A percentile compares a stretch with the other conserved stretches of the same genome.
Conservation (phyloP, 805 yeast species). For the Limtongozyma cylindracea region DNA sequence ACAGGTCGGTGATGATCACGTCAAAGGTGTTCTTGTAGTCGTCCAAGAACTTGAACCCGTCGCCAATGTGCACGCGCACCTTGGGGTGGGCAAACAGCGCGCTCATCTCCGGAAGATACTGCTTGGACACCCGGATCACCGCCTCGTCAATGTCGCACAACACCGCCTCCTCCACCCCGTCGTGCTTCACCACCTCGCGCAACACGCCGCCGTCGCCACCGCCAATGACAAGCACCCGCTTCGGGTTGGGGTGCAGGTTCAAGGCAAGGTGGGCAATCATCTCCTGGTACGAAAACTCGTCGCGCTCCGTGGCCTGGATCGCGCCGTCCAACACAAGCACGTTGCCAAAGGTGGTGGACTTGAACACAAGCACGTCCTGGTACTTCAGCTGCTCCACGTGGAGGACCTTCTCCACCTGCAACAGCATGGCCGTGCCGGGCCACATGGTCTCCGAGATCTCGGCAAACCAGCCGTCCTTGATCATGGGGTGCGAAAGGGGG, state of each 20-base stretch:
- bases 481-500: constrained; percentile 33
- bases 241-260: constrained; percentile 86
- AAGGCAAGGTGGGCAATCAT: constrained; percentile 90
- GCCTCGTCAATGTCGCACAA: constrained; percentile 91
- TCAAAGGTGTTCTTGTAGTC: constrained; percentile 71
- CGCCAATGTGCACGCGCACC: constrained; percentile 78
- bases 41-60: constrained; percentile 88
- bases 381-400: constrained; percentile 70
- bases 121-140: constrained; percentile 67
- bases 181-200: constrained; percentile 84
- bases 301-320: constrained; percentile 92
- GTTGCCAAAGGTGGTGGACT: constrained; percentile 84
- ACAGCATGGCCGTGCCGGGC: constrained; percentile 97
- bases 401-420: constrained; percentile 67
- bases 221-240: constrained; percentile 82
- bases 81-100: constrained; percentile 69
- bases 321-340: constrained; percentile 88
- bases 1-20: constrained; percentile 89
- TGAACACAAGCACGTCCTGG: constrained; percentile 86
- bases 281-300: constrained; percentile 93
- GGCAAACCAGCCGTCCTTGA: constrained; percentile 87
- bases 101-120: constrained; percentile 75
- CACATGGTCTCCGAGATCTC: constrained; percentile 90
- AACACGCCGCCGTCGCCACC: constrained; percentile 99
- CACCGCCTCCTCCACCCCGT: constrained; percentile 64